Evolutionary conservation across 148 eudicot species (phyloP).

Genomic region (Nyssa sinensis): DNA sequence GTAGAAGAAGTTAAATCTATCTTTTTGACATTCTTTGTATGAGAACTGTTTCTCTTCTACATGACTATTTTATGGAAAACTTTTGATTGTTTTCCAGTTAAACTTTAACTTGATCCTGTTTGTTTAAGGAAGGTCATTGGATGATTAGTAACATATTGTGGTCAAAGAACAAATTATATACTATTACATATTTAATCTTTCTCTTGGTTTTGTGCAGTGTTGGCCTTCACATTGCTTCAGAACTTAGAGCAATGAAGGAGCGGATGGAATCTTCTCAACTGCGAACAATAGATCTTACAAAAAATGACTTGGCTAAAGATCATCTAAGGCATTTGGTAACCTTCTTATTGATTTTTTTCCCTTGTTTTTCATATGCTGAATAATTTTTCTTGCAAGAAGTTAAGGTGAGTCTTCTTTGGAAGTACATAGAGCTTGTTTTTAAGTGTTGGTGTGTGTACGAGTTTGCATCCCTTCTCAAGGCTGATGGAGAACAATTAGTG

Average conservation of each 20-base stretch:
- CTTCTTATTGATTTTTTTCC: slow-evolving; percentile 2
- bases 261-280: slow-evolving; percentile 77
- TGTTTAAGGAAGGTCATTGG: not conserved
- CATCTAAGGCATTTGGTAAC: slow-evolving; percentile 92
- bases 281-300: slow-evolving; percentile 65
- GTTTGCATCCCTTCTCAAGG: not conserved
- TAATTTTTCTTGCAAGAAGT: not conserved
- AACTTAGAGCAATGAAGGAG: slow-evolving; percentile 70
- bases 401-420: not conserved
- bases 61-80: not conserved
- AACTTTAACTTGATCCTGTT: not conserved
- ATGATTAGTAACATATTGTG: not conserved
- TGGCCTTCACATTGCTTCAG: slow-evolving; percentile 75
- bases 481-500: slow-evolving; percentile 1
- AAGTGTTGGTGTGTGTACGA: too few species aligned
- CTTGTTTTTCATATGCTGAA: not conserved
- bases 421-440: not conserved
- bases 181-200: not conserved
- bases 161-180: too few species aligned
- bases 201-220: slow-evolving; percentile 55
- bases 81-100: not conserved
- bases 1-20: not conserved
- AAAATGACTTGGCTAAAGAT: slow-evolving; percentile 94
- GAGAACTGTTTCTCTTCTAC: not conserved
- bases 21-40: not conserved